phyloP scores from a whole-genome alignment of 306 rosid genomes.

The Sphenostylis stenocarpa region DNA sequence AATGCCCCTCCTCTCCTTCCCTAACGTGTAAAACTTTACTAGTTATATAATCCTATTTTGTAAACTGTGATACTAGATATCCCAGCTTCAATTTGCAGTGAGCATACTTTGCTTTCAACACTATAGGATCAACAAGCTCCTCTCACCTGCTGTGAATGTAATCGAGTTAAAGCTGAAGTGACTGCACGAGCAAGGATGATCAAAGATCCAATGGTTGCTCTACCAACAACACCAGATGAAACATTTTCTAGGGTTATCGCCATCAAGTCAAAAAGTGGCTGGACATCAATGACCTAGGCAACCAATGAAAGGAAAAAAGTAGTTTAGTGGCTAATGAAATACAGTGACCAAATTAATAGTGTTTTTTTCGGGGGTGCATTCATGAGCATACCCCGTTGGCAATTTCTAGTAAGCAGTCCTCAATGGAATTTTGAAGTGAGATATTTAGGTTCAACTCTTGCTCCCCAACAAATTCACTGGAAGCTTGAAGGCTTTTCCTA shows the following conservation, averaged over 20 bases:
- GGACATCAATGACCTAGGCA: constrained; percentile 67
- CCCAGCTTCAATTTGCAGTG: constrained; percentile 21
- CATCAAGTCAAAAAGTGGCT: constrained; percentile 84
- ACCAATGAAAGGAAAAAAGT: constrained; percentile 16
- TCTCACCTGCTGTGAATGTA: constrained; percentile 69
- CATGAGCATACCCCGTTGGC: constrained; percentile 67
- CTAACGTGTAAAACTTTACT: neutral
- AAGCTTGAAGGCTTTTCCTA: constrained; percentile 73
- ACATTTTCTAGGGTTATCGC: constrained; percentile 80
- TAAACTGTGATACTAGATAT: neutral
- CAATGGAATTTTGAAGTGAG: constrained; percentile 82
- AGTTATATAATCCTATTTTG: neutral
- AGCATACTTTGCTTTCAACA: neutral
- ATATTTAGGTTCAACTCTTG: constrained; percentile 70
- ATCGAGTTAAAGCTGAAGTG: constrained; percentile 55
- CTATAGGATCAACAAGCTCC: neutral
- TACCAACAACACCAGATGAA: constrained; percentile 71
- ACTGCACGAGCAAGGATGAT: constrained; percentile 74
- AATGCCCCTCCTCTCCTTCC: neutral
- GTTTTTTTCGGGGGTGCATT: neutral
- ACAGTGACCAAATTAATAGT: neutral
- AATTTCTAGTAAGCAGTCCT: constrained; percentile 82
- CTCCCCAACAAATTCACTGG: constrained; percentile 72
- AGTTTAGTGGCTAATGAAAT: constrained; percentile 23
- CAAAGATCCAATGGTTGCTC: constrained; percentile 76